phyloP scores from a whole-genome alignment of 768 basidiomycete genomes.

The Psilocybe sp. region DNA sequence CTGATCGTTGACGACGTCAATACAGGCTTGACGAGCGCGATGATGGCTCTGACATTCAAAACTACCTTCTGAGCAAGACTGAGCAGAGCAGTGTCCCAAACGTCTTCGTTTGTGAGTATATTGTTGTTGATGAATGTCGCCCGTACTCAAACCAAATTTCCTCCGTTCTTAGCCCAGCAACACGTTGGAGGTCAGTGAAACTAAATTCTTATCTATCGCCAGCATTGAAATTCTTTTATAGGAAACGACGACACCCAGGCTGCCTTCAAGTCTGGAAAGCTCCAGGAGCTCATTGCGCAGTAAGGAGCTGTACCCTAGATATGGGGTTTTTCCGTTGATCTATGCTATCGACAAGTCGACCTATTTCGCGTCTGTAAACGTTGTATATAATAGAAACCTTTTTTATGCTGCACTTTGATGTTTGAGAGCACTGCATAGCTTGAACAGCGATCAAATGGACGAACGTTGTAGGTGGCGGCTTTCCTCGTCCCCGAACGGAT shows the following conservation, averaged over 20 bases:
- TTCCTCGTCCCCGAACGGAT: too few species aligned
- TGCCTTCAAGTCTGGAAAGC: conserved; percentile 26
- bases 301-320: conserved; percentile 18
- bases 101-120: conserved; percentile 65
- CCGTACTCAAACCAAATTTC: not conserved
- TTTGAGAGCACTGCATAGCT: not conserved
- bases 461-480: too few species aligned
- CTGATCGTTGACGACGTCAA: not conserved
- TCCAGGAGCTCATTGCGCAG: conserved; percentile 26
- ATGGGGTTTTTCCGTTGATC: not conserved
- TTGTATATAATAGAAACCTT: not conserved
- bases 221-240: conserved; percentile 13
- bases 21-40: conserved; percentile 55
- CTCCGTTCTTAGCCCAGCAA: conserved; percentile 33
- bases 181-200: conserved; percentile 52
- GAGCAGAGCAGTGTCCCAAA: conserved; percentile 74
- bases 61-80: conserved; percentile 61
- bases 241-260: conserved; percentile 37
- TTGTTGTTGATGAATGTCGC: not conserved
- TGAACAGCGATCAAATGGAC: conserved; percentile 5
- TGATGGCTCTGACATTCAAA: conserved; percentile 63
- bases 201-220: not conserved
- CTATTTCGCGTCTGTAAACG: conserved; percentile 4
- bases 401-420: not conserved
- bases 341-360: conserved; percentile 2